phyloP scores from a whole-genome alignment of 768 basidiomycete genomes.

The Suillus placidus region DNA sequence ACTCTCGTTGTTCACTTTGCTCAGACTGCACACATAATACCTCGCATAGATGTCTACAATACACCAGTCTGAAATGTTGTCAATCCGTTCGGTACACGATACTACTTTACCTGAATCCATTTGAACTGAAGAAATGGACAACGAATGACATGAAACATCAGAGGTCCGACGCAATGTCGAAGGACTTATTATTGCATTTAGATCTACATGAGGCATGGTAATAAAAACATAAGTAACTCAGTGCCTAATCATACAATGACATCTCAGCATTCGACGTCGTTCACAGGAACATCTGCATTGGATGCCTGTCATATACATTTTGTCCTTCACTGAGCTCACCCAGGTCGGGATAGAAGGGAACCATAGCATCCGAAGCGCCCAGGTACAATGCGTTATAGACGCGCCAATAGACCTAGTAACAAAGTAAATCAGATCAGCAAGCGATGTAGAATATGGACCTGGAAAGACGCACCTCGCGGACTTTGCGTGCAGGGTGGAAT shows the following conservation, averaged over 20 bases:
- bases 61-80: neutral
- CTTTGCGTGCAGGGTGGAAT: slow-evolving; percentile 96
- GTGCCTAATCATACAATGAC: slow-evolving; percentile 9
- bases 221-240: slow-evolving; percentile 7
- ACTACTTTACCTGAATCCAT: neutral
- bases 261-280: neutral
- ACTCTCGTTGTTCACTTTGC: neutral
- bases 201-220: neutral
- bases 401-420: slow-evolving; percentile 78
- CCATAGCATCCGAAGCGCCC: slow-evolving; percentile 87
- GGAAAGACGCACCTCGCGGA: slow-evolving; percentile 76
- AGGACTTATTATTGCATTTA: slow-evolving; percentile 5
- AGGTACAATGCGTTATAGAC: slow-evolving; percentile 94
- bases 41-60: slow-evolving; percentile 3
- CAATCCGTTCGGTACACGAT: neutral
- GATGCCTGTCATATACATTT: slow-evolving; percentile 85
- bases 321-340: slow-evolving; percentile 89
- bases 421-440: slow-evolving; percentile 11
- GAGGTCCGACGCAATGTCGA: neutral
- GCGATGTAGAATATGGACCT: neutral
- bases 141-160: neutral
- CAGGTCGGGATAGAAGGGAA: slow-evolving; percentile 93
- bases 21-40: neutral
- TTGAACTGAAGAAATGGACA: neutral
- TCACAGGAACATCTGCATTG: slow-evolving; percentile 83